Evolutionary conservation across 108 stramenopile species (phyloP).

Genomic region (Skeletonema grethae): DNA sequence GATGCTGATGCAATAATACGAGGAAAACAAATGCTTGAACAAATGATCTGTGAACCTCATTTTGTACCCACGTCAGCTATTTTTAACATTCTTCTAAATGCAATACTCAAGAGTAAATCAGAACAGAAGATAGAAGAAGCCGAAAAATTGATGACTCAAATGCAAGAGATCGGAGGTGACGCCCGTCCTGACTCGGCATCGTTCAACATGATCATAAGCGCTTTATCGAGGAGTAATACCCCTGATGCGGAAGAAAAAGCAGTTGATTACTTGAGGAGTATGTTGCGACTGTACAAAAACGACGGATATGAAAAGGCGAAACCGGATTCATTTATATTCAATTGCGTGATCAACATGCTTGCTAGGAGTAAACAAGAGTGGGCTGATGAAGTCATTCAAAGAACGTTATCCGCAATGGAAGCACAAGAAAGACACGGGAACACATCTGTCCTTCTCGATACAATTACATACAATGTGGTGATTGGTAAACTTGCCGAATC

Average conservation of each 20-base stretch:
- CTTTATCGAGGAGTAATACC: conserved; percentile 14
- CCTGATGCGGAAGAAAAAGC: conserved; percentile 30
- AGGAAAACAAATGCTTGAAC: conserved; percentile 20
- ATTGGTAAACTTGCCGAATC: conserved; percentile 43
- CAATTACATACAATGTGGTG: conserved; percentile 57
- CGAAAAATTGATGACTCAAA: conserved; percentile 28
- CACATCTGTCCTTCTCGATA: conserved; percentile 44
- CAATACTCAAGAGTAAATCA: conserved; percentile 15
- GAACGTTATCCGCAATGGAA: conserved; percentile 43
- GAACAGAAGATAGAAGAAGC: conserved; percentile 18
- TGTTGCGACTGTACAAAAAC: conserved; percentile 41
- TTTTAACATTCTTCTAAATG: conserved; percentile 37
- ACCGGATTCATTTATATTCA: conserved; percentile 41
- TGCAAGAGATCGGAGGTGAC: conserved; percentile 36
- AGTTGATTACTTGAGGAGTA: conserved; percentile 36
- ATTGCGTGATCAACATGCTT: conserved; percentile 44
- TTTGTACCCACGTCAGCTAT: conserved; percentile 19
- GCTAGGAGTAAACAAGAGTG: conserved; percentile 29
- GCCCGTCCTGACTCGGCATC: conserved; percentile 39
- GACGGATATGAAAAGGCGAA: conserved; percentile 38
- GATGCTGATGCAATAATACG: conserved; percentile 8
- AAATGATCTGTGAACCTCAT: conserved; percentile 7
- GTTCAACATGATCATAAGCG: conserved; percentile 49
- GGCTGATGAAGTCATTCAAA: conserved; percentile 41
- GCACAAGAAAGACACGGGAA: conserved; percentile 36